Conservation (phyloP, 2,329 filamentous ascomycete species). For the Venturia aucupariae region DNA sequence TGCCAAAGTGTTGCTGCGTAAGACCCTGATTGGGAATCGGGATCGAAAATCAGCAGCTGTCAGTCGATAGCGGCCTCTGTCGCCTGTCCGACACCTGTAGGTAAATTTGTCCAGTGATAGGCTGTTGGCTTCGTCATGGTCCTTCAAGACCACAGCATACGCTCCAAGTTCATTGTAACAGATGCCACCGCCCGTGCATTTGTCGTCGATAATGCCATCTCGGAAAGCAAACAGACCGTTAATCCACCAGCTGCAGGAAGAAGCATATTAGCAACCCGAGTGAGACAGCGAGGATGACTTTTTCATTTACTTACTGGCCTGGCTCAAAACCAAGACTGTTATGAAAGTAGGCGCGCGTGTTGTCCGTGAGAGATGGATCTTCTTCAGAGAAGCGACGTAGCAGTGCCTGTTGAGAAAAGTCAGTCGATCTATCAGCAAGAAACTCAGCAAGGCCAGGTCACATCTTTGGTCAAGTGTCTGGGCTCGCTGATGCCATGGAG, state of each 20-base stretch:
- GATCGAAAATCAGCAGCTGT: constrained; percentile 33
- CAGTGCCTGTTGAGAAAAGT: constrained; percentile 21
- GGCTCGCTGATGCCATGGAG: constrained; percentile 33
- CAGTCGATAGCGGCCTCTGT: constrained; percentile 36
- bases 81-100: constrained; percentile 31
- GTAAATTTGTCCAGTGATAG: constrained; percentile 28
- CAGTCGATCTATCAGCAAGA: not conserved
- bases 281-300: not conserved
- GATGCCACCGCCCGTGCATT: constrained; percentile 33
- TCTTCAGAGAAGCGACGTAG: constrained; percentile 25
- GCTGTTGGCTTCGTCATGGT: constrained; percentile 30
- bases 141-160: constrained; percentile 37
- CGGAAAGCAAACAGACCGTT: constrained; percentile 37
- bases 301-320: constrained; percentile 31
- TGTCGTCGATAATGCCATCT: constrained; percentile 38
- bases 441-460: constrained; percentile 19
- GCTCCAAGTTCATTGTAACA: constrained; percentile 33
- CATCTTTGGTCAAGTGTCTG: constrained; percentile 30
- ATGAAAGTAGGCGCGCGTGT: constrained; percentile 25
- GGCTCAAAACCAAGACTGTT: constrained; percentile 38
- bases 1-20: constrained; percentile 35
- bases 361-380: constrained; percentile 24
- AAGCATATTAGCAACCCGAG: not conserved
- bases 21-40: constrained; percentile 34
- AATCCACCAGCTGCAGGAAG: constrained; percentile 38